A percentile compares a stretch with the other conserved stretches of the same genome.
Evolutionary conservation across 164 flowering plant genomes (phyloP).

Genomic region (Vitis rotundifolia): DNA sequence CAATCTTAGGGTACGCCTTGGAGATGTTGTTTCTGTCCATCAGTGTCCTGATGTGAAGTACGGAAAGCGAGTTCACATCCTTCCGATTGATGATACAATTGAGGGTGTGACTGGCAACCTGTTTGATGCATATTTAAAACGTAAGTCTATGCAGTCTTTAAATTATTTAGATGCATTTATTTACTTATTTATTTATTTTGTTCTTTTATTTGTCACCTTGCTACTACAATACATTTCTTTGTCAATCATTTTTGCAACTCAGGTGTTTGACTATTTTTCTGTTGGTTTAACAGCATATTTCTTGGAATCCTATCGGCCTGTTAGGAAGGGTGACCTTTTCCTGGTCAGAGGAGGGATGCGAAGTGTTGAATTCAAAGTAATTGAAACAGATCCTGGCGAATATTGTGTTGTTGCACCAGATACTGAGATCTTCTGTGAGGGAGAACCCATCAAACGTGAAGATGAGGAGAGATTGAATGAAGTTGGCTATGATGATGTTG

Average conservation of each 20-base stretch:
- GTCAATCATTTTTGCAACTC: not conserved
- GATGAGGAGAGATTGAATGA: constrained; percentile 65
- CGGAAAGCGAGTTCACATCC: constrained; percentile 53
- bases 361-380: constrained; percentile 65
- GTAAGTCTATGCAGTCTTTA: constrained; percentile 15
- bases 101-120: constrained; percentile 58
- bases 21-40: constrained; percentile 57
- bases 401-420: constrained; percentile 74
- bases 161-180: too few relatives aligned
- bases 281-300: constrained; percentile 54
- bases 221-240: not conserved
- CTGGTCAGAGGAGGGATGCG: constrained; percentile 74
- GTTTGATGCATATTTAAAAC: constrained; percentile 50
- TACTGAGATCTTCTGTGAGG: constrained; percentile 70
- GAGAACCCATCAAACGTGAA: constrained; percentile 65
- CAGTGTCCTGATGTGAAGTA: constrained; percentile 53
- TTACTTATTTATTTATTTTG: not conserved
- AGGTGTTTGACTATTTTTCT: not conserved
- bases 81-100: constrained; percentile 54
- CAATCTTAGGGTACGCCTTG: constrained; percentile 52
- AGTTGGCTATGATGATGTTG: constrained; percentile 77
- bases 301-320: constrained; percentile 63
- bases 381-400: constrained; percentile 69
- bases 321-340: constrained; percentile 68
- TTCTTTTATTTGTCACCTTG: not conserved